These are phyloP conservation scores for Papiliotrema flavescens DNA, from an alignment of 1,284 basidiomycete species.

Conservation along the genomic window DNA sequence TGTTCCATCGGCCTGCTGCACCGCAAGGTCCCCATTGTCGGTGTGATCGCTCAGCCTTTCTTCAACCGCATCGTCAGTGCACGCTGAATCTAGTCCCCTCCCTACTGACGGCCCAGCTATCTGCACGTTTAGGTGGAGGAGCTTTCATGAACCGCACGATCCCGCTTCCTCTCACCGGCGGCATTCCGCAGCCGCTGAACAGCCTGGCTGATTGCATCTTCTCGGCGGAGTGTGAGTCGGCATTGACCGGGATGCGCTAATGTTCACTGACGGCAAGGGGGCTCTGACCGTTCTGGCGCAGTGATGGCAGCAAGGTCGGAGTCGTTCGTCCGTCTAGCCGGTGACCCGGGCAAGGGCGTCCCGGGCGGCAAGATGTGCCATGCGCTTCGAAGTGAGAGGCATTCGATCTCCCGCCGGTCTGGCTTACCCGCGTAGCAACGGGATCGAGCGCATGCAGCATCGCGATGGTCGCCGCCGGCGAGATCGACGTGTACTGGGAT, in stretches of 20 bases:
- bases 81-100: background rate
- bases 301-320: conserved; percentile 63
- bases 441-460: conserved; percentile 81
- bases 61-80: conserved; percentile 64
- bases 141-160: conserved; percentile 65
- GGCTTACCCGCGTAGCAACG: conserved; percentile 43
- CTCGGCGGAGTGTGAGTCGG: conserved; percentile 65
- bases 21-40: conserved; percentile 71
- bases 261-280: conserved; percentile 54
- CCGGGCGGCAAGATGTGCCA: conserved; percentile 81
- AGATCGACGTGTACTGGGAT: conserved; percentile 65
- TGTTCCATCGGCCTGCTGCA: conserved; percentile 81
- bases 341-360: conserved; percentile 65
- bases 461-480: conserved; percentile 75
- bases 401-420: background rate
- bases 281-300: conserved; percentile 66
- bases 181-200: conserved; percentile 64
- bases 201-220: conserved; percentile 76
- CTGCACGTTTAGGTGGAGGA: conserved; percentile 71
- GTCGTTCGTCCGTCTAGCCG: conserved; percentile 71
- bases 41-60: conserved; percentile 87
- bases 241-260: too few relatives aligned
- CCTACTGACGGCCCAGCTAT: conserved; percentile 57
- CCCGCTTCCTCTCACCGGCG: conserved; percentile 69
- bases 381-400: conserved; percentile 59